Base-by-base conservation (phyloP, 139 green algal genomes). In the Chlorella ohadii region DNA sequence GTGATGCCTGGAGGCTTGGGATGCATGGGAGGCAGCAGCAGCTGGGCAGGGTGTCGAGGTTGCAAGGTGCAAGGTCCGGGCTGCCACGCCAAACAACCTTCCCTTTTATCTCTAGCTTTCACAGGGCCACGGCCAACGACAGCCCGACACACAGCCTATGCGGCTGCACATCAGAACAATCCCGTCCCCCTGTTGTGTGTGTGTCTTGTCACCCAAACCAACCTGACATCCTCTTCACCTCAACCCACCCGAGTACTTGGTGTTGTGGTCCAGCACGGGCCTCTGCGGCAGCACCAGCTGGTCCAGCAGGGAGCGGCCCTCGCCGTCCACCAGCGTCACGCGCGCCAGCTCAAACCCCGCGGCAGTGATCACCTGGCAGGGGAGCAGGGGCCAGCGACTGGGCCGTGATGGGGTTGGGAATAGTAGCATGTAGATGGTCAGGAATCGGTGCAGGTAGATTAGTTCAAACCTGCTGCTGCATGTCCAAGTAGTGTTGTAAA, bases 211-310 rank as follows among this genome's bases (percentile, higher is more conserved):
- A n/a, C n/a, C n/a, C n/a, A n/a, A n/a, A n/a, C n/a, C n/a, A n/a
- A n/a, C n/a, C n/a, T n/a, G n/a, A n/a, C n/a, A n/a, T n/a, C n/a
- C n/a, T n/a, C 90, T 3, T 28, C 59, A 31, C 23, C 23, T 31
- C 7, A 13, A 20, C 63, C 22, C n/a, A 86, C 71, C 87, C 17
- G 86, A 93, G 86, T 91, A 97, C 20, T 85, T 84, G 0, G 95
- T 98, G 90, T 96, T 95, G 86, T 98, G 96, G 87, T 98, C 90
- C 9, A 87, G 89, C 73, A 98, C 96, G n/a, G 91, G 81, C 20
- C 90, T 90, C 22, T 91, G 57, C 19, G 96, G 96, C 84, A 94
- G 44, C 61, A 97, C 93, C 80, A 98, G 89, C 85, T 95, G 85
- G 44, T 98, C 95, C 56, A 96, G 80, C 72, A 98, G 68, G 25